These are phyloP conservation scores for Trametes punicea DNA, from an alignment of 768 basidiomycete genomes.

Conservation along the genomic window DNA sequence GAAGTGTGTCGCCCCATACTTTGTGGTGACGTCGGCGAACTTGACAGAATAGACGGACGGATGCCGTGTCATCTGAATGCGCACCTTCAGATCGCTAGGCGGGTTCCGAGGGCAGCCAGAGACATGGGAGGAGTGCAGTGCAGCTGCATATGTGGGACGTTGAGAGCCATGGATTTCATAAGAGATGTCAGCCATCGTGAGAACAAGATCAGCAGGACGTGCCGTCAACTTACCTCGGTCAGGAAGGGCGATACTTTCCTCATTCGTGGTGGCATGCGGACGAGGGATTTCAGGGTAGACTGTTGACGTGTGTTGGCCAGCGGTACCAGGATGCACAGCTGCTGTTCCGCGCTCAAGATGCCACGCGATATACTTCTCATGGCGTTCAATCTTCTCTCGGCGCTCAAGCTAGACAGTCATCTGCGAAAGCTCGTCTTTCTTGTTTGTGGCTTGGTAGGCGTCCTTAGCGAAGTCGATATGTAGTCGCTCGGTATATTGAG, in stretches of 20 bases:
- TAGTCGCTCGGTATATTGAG: slow-evolving; percentile 29
- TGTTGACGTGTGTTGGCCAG: not conserved
- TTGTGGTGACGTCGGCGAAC: not conserved
- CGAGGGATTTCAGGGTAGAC: no score
- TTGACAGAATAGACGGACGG: not conserved
- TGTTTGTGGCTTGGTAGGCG: slow-evolving; percentile 21
- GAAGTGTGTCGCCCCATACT: not conserved
- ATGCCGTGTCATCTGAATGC: not conserved
- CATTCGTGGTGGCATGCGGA: no score
- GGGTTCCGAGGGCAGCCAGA: not conserved
- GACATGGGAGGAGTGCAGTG: no score
- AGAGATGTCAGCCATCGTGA: no score
- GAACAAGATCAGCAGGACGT: no score
- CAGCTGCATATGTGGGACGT: no score
- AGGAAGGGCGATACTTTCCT: no score
- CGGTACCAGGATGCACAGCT: no score
- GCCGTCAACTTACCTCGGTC: no score
- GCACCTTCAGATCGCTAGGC: no score
- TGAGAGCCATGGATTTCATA: no score
- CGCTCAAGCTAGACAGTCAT: slow-evolving; percentile 19
- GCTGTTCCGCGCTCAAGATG: not conserved
- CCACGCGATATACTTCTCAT: slow-evolving; percentile 14
- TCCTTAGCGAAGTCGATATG: slow-evolving; percentile 44
- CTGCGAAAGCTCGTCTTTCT: slow-evolving; percentile 16
- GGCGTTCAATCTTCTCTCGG: slow-evolving; percentile 11